Evolutionary conservation across 495 filamentous ascomycete genomes (phyloP).

Genomic region (Penicillium atrosanguineum): DNA sequence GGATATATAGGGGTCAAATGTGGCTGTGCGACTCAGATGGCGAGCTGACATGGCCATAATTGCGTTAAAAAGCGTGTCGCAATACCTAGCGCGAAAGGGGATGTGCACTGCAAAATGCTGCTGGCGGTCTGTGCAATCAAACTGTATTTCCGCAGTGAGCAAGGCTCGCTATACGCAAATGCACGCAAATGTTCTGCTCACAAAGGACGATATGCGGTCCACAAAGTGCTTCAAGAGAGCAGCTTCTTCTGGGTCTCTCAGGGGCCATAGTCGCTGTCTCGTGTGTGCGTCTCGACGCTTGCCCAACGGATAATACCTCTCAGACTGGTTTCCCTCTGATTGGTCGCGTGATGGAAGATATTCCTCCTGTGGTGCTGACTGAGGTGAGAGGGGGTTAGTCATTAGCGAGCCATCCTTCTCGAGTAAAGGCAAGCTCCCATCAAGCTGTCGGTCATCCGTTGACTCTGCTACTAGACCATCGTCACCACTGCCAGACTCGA

Average conservation of each 20-base stretch:
- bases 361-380: background rate
- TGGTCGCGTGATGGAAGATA: no score
- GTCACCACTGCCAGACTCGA: constrained; percentile 22
- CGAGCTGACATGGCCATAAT: constrained; percentile 57
- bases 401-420: background rate
- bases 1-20: constrained; percentile 45
- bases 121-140: constrained; percentile 56
- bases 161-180: background rate
- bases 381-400: background rate
- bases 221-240: constrained; percentile 23
- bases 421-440: background rate
- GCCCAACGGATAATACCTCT: background rate
- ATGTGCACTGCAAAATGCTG: constrained; percentile 54
- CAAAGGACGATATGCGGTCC: constrained; percentile 22
- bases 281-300: background rate
- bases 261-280: constrained; percentile 16
- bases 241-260: constrained; percentile 23
- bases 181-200: constrained; percentile 11
- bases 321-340: no score
- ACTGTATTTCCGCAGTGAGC: constrained; percentile 28
- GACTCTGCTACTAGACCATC: constrained; percentile 1
- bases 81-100: constrained; percentile 47
- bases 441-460: background rate
- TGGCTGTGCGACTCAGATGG: constrained; percentile 49
- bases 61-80: constrained; percentile 54